Conservation (phyloP, 805 yeast species). For the Metschnikowia shivogae region DNA sequence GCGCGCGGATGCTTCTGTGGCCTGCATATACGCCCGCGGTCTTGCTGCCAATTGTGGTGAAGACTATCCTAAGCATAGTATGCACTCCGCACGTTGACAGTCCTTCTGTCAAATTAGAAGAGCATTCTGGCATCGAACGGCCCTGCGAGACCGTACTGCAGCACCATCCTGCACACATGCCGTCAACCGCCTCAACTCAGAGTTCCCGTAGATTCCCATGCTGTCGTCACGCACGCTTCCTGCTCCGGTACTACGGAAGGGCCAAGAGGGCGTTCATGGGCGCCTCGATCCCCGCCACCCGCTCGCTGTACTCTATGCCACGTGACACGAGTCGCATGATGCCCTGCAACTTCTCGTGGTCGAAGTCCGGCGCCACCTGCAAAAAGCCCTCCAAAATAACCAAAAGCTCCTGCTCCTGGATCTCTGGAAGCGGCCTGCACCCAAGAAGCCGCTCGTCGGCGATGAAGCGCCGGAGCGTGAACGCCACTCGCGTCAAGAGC, state of each 20-base stretch:
- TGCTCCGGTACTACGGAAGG: background rate
- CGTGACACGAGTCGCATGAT: slow-evolving; percentile 11
- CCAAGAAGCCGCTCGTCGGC: slow-evolving; percentile 59
- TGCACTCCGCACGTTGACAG: too few species aligned
- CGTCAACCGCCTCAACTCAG: too few species aligned
- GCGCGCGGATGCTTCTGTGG: background rate
- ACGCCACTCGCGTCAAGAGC: slow-evolving; percentile 54
- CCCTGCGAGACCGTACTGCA: too few species aligned
- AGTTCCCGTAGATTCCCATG: too few species aligned
- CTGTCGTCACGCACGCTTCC: background rate
- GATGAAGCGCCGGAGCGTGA: slow-evolving; percentile 58
- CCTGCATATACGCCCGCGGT: too few species aligned
- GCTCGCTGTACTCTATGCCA: slow-evolving; percentile 11
- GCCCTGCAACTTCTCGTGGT: slow-evolving; percentile 3
- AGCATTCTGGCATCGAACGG: too few species aligned
- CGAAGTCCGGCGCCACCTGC: slow-evolving; percentile 6
- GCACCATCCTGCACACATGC: too few species aligned
- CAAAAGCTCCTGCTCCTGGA: slow-evolving; percentile 62
- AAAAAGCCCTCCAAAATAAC: slow-evolving; percentile 43
- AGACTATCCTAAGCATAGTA: too few species aligned
- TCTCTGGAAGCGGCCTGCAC: slow-evolving; percentile 58
- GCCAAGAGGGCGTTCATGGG: slow-evolving; percentile 9
- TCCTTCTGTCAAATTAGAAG: too few species aligned
- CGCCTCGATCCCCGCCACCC: slow-evolving; percentile 8
- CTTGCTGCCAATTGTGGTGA: too few species aligned